Percentiles rank a stretch among this genome's conserved stretches.
Conservation (phyloP, 1,284 basidiomycete genomes). For the Marasmius oreades region DNA sequence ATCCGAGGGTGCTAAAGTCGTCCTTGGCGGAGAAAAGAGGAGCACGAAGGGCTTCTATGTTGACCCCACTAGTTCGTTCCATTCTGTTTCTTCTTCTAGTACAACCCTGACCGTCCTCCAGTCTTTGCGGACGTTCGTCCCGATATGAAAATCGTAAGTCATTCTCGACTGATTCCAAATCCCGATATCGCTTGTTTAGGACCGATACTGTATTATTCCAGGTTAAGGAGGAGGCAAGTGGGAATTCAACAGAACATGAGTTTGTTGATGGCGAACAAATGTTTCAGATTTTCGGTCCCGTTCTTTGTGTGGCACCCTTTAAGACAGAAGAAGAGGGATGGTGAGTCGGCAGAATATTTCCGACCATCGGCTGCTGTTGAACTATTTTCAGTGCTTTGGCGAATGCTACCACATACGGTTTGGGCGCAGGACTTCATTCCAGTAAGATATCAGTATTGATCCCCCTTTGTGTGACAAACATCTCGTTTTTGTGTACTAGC, state of each 20-base stretch:
- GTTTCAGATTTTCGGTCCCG: conserved; percentile 82
- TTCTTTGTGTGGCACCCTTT: conserved; percentile 75
- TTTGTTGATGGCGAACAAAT: conserved; percentile 4
- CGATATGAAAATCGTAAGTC: conserved; percentile 77
- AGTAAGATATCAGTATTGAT: conserved; percentile 42
- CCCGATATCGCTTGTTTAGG: conserved; percentile 9
- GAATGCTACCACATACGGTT: conserved; percentile 83
- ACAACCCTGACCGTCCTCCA: conserved; percentile 24
- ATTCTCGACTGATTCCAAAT: not conserved
- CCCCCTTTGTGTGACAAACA: not conserved
- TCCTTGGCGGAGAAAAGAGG: conserved; percentile 77
- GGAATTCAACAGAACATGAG: not conserved
- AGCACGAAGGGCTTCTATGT: conserved; percentile 69
- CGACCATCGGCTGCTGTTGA: not conserved
- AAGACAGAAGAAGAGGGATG: conserved; percentile 69
- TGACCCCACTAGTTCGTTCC: conserved; percentile 67
- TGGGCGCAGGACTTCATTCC: conserved; percentile 66
- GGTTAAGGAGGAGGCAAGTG: conserved; percentile 69
- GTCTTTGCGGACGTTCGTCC: conserved; percentile 72
- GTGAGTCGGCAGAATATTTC: not conserved
- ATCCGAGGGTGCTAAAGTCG: conserved; percentile 76
- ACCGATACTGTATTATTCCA: conserved; percentile 23
- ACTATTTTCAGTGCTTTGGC: conserved; percentile 59
- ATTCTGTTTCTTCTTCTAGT: not conserved
- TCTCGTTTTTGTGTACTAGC: conserved; percentile 33